Evolutionary conservation across 371 early-diverging fungal genomes (phyloP).

Genomic region (Mortierella sp.): DNA sequence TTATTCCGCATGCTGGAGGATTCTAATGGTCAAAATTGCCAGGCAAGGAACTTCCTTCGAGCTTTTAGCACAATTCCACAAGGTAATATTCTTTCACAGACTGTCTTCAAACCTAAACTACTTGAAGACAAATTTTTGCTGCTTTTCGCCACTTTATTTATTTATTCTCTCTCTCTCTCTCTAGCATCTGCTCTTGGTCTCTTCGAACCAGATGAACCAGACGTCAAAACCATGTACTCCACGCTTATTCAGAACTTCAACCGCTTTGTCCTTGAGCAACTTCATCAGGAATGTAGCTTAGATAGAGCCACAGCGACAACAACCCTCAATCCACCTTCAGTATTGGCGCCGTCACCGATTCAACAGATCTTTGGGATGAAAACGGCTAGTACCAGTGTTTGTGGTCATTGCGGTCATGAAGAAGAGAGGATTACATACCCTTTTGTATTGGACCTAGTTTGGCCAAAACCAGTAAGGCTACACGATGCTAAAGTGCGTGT

Average conservation of each 20-base stretch:
- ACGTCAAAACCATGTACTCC: slow-evolving; percentile 71
- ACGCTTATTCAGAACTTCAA: slow-evolving; percentile 86
- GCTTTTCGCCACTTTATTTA: no score
- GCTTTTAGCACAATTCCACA: slow-evolving; percentile 87
- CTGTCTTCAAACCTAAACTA: no score
- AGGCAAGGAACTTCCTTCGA: slow-evolving; percentile 91
- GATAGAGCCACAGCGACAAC: slow-evolving; percentile 25
- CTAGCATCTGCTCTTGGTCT: slow-evolving; percentile 83
- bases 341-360: slow-evolving; percentile 63
- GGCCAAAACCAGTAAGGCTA: slow-evolving; percentile 61
- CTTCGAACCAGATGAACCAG: slow-evolving; percentile 84
- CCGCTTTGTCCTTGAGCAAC: slow-evolving; percentile 92
- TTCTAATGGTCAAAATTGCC: slow-evolving; percentile 92
- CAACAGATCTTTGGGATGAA: slow-evolving; percentile 82
- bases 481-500: background rate
- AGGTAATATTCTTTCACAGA: no score
- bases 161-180: no score
- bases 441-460: slow-evolving; percentile 86
- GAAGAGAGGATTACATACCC: slow-evolving; percentile 74
- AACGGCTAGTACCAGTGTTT: slow-evolving; percentile 71
- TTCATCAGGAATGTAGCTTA: slow-evolving; percentile 78
- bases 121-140: background rate
- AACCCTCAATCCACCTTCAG: slow-evolving; percentile 10
- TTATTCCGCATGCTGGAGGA: slow-evolving; percentile 92
- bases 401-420: slow-evolving; percentile 72